Conservation (phyloP, 768 basidiomycete species). For the Pleurotus tuoliensis region DNA sequence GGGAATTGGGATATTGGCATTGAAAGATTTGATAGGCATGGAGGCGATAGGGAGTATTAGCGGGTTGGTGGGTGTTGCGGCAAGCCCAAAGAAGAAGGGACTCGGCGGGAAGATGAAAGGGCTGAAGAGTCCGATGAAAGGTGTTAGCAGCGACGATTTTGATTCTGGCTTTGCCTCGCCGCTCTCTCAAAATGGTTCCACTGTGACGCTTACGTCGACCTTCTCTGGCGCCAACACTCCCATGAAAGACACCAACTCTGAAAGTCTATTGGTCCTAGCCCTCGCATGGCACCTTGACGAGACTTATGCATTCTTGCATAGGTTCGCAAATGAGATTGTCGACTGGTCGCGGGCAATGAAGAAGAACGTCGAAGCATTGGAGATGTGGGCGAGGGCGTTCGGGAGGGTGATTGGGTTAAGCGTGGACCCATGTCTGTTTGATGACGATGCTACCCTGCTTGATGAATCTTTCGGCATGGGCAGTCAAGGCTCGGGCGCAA, state of each 20-base stretch:
- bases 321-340: slow-evolving; percentile 57
- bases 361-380: slow-evolving; percentile 43
- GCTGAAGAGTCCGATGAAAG: slow-evolving; percentile 31
- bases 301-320: slow-evolving; percentile 54
- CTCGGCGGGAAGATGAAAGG: slow-evolving; percentile 52
- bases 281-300: slow-evolving; percentile 55
- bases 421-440: slow-evolving; percentile 22
- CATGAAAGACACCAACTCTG: slow-evolving; percentile 25
- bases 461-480: background rate
- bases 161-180: background rate
- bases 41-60: slow-evolving; percentile 4
- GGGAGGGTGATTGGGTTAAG: slow-evolving; percentile 63
- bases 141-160: slow-evolving; percentile 14
- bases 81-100: slow-evolving; percentile 26
- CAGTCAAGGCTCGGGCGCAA: background rate
- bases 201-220: background rate
- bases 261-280: slow-evolving; percentile 48
- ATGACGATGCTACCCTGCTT: slow-evolving; percentile 16
- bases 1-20: slow-evolving; percentile 13
- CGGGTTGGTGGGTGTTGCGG: slow-evolving; percentile 20
- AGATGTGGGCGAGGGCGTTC: slow-evolving; percentile 63
- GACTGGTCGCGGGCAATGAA: slow-evolving; percentile 59
- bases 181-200: slow-evolving; percentile 1
- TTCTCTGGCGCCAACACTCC: slow-evolving; percentile 14
- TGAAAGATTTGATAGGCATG: slow-evolving; percentile 4